Base-by-base conservation (phyloP, 371 early-diverging fungal species). In the Blakeslea trispora region DNA sequence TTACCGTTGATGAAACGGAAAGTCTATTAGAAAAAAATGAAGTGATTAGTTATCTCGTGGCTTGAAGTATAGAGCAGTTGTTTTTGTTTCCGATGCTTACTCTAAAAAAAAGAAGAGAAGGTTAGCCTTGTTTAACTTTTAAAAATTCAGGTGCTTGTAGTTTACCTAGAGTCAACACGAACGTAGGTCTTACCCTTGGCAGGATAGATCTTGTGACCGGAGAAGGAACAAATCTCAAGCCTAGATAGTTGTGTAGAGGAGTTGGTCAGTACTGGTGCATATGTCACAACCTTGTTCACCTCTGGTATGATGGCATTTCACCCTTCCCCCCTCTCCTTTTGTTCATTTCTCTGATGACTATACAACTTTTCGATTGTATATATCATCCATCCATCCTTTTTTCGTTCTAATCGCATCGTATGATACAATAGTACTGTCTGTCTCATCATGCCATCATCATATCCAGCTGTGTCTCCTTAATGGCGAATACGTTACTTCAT, bases 141-240 rank as follows among this genome's bases (percentile, higher is more conserved):
- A n/a, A 28, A 4, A 18, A 10, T 5, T 5, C 11, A 15, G 5
- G n/a, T 37, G 22, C 31, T 44, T 22, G 17, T 23, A 1, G 39
- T 21, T 63, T 77, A 77, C 79, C 91, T 87, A 86, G 81, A 88
- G 90, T 98, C 98, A 61, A 79, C 64, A 62, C 93, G 91, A 71
- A 98, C 90, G 80, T 82, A 97, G 63, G 91, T 78, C 86, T 88
- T 93, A 55, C 98, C 98, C 83, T 94, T 93, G 71, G 93, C 92
- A 55, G 98, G 98, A 86, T 98, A 96, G 91, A 98, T 97, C 89
- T 96, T 96, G 87, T 90, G 90, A 65, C 96, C 95, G 61, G 96
- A 94, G 83, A 96, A 96, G 71, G 91, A 86, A 89, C 97, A 96
- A 74, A 87, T 82, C 81, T 93, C 92, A 68, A 90, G 83, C 86